Conservation (phyloP, 768 basidiomycete genomes). For the Trametes sanguinea region DNA sequence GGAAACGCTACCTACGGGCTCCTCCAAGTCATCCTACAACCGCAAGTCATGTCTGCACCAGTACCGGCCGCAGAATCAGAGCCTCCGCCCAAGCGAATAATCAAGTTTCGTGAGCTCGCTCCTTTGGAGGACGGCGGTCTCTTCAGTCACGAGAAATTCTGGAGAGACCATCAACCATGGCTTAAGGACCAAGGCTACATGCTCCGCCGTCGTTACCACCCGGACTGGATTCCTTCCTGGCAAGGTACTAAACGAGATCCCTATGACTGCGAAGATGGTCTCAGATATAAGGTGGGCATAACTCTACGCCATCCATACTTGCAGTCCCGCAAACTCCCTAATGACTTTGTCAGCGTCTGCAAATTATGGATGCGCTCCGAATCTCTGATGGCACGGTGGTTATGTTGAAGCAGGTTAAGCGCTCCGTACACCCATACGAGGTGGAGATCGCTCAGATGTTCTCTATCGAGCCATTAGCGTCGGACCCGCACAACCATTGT, state of each 20-base stretch:
- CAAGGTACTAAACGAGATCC: slow-evolving; percentile 5
- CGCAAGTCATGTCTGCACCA: no score
- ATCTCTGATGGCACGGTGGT: slow-evolving; percentile 26
- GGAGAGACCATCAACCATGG: neutral
- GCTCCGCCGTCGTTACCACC: slow-evolving; percentile 30
- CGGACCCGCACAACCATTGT: slow-evolving; percentile 33
- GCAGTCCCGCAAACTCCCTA: neutral
- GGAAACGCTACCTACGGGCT: no score
- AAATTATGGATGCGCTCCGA: slow-evolving; percentile 28
- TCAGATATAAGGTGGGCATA: neutral
- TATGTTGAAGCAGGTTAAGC: slow-evolving; percentile 24
- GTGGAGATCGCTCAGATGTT: slow-evolving; percentile 30
- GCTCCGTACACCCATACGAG: slow-evolving; percentile 26
- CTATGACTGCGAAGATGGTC: neutral
- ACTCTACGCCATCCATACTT: neutral
- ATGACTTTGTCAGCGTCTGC: neutral
- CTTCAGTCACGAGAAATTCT: no score
- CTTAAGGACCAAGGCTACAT: slow-evolving; percentile 26
- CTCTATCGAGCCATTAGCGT: slow-evolving; percentile 22
- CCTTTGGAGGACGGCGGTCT: no score
- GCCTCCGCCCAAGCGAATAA: no score
- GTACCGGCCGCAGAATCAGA: no score
- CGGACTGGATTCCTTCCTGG: slow-evolving; percentile 32
- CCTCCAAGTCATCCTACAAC: no score
- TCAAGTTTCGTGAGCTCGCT: no score